phyloP scores from a whole-genome alignment of 2,329 filamentous ascomycete species.

The Ophiostoma ips region DNA sequence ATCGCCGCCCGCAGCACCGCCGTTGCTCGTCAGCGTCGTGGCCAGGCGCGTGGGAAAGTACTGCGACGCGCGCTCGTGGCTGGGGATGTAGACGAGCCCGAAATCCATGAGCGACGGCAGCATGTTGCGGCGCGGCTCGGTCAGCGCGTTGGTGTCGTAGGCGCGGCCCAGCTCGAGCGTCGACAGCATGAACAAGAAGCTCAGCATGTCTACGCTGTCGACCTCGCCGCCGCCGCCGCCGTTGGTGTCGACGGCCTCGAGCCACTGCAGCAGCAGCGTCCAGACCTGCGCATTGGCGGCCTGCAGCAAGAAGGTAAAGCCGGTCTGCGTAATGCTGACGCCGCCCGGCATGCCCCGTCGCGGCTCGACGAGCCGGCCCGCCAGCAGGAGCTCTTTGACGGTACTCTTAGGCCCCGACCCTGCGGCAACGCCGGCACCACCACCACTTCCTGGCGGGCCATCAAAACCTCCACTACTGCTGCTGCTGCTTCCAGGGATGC shows the following conservation, averaged over 20 bases:
- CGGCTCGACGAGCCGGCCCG: slow-evolving; percentile 65
- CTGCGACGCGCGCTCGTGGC: slow-evolving; percentile 37
- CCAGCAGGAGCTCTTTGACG: slow-evolving; percentile 72
- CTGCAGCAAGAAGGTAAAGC: slow-evolving; percentile 88
- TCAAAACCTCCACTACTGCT: slow-evolving; percentile 21
- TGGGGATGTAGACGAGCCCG: slow-evolving; percentile 69
- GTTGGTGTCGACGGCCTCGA: slow-evolving; percentile 70
- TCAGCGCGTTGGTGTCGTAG: slow-evolving; percentile 76
- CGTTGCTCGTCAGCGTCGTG: slow-evolving; percentile 74
- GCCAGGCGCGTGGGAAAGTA: slow-evolving; percentile 88
- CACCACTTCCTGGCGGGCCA: slow-evolving; percentile 19
- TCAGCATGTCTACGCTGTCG: slow-evolving; percentile 85
- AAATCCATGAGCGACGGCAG: slow-evolving; percentile 85
- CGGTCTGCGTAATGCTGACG: slow-evolving; percentile 75
- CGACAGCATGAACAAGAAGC: slow-evolving; percentile 90
- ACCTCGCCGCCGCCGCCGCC: slow-evolving; percentile 43
- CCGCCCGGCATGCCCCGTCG: slow-evolving; percentile 24
- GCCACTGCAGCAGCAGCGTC: slow-evolving; percentile 85
- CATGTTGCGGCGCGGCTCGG: slow-evolving; percentile 71
- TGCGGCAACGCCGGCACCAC: neutral
- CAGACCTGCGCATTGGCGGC: slow-evolving; percentile 95
- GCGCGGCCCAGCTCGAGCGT: slow-evolving; percentile 82
- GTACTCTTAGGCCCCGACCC: slow-evolving; percentile 50
- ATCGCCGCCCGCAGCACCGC: slow-evolving; percentile 37
- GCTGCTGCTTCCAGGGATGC: slow-evolving; percentile 24